Percentiles rank a stretch among this genome's conserved stretches.
phyloP scores from a whole-genome alignment of 2,329 filamentous ascomycete species.

The Dactylellina drechsleri region DNA sequence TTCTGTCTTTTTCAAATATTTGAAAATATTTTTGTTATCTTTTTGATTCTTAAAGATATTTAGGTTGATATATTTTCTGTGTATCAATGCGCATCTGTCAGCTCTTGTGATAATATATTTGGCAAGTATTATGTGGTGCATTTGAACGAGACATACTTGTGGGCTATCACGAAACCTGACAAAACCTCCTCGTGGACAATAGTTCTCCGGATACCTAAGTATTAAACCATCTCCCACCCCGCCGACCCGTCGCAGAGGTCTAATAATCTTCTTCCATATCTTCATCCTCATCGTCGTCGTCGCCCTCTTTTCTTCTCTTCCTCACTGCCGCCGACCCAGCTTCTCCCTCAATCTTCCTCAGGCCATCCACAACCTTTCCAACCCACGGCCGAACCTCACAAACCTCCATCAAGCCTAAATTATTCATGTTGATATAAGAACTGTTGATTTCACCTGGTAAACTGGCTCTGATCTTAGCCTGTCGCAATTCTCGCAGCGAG shows the following conservation, averaged over 20 bases:
- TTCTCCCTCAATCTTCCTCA: constrained; percentile 79
- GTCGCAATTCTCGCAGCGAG: constrained; percentile 85
- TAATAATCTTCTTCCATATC: constrained; percentile 43
- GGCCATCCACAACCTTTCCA: constrained; percentile 83
- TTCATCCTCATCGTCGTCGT: constrained; percentile 33
- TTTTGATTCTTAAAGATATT: too few species aligned
- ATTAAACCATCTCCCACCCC: not conserved
- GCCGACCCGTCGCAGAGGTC: not conserved
- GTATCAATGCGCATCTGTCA: too few species aligned
- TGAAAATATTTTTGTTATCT: too few species aligned
- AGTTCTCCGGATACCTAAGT: too few species aligned
- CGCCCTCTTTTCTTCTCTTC: constrained; percentile 36
- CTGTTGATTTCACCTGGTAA: constrained; percentile 69
- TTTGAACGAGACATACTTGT: too few species aligned
- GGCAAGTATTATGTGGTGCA: too few species aligned
- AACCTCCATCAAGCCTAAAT: constrained; percentile 92
- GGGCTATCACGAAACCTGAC: too few species aligned
- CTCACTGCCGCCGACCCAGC: constrained; percentile 36
- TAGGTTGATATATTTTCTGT: too few species aligned
- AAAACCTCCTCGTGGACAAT: too few species aligned
- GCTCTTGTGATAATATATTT: too few species aligned
- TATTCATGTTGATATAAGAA: constrained; percentile 66
- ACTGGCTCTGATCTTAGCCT: constrained; percentile 85
- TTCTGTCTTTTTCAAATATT: too few species aligned
- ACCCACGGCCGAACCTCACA: constrained; percentile 87